A percentile compares a stretch with the other conserved stretches of the same genome.
Conservation (phyloP, 2,329 filamentous ascomycete species). For the Trematosphaeria pertusa region DNA sequence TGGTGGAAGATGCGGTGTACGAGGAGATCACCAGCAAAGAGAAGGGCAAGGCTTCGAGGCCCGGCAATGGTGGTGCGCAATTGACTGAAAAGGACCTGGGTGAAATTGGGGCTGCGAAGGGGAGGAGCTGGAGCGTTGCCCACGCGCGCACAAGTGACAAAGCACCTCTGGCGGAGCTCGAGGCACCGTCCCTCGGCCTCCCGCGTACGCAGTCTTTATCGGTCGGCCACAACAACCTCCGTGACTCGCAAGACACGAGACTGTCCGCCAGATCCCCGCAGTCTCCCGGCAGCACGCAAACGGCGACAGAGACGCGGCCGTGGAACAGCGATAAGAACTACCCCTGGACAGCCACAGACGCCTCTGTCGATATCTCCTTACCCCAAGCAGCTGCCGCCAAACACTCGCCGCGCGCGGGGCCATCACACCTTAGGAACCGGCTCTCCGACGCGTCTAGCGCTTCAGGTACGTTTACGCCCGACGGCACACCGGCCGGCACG, state of each 20-base stretch:
- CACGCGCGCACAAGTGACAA: slow-evolving; percentile 21
- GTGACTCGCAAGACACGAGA: slow-evolving; percentile 25
- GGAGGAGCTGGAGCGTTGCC: slow-evolving; percentile 13
- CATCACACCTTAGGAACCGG: slow-evolving; percentile 39
- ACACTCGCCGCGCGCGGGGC: slow-evolving; percentile 37
- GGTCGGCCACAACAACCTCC: slow-evolving; percentile 22
- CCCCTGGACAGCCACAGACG: slow-evolving; percentile 50
- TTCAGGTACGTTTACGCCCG: slow-evolving; percentile 26
- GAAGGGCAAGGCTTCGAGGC: slow-evolving; percentile 15
- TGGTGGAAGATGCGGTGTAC: slow-evolving; percentile 44
- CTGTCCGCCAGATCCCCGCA: slow-evolving; percentile 35
- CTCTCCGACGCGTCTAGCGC: slow-evolving; percentile 32
- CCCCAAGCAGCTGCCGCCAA: slow-evolving; percentile 39
- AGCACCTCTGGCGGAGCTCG: slow-evolving; percentile 30
- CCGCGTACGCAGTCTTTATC: slow-evolving; percentile 34
- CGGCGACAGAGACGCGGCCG: slow-evolving; percentile 49
- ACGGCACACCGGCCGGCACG: slow-evolving; percentile 16
- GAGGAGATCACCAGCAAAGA: slow-evolving; percentile 38
- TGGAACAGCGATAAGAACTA: slow-evolving; percentile 58
- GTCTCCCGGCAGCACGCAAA: slow-evolving; percentile 33
- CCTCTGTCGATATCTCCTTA: slow-evolving; percentile 51
- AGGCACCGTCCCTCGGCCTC: slow-evolving; percentile 30
- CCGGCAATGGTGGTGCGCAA: slow-evolving; percentile 18
- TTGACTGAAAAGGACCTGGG: slow-evolving; percentile 8
- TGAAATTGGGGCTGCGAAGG: slow-evolving; percentile 14